Evolutionary conservation across 116 monocot genomes (phyloP).

Genomic region (Thalassia testudinum): DNA sequence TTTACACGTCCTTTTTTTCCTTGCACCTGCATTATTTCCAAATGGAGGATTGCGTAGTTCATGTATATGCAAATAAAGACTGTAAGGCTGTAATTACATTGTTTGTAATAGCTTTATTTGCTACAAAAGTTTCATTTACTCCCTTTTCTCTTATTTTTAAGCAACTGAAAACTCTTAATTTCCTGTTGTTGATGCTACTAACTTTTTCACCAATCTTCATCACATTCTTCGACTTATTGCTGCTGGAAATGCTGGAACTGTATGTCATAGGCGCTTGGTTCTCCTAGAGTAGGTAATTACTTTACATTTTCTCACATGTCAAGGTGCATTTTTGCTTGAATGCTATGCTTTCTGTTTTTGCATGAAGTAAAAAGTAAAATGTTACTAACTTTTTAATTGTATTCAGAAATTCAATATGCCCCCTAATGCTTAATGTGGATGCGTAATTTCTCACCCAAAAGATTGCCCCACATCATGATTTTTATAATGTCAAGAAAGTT

Average conservation of each 20-base stretch:
- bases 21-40: slow-evolving; percentile 85
- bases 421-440: slow-evolving; percentile 91
- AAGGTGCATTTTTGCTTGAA: no score
- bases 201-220: slow-evolving; percentile 96
- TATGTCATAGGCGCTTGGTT: slow-evolving; percentile 77
- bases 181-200: slow-evolving; percentile 84
- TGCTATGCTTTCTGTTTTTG: not conserved
- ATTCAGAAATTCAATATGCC: slow-evolving; percentile 95
- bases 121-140: no score
- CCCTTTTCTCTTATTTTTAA: no score
- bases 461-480: slow-evolving; percentile 96
- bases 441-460: slow-evolving; percentile 97
- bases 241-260: slow-evolving; percentile 77
- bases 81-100: slow-evolving; percentile 41
- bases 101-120: no score
- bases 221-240: slow-evolving; percentile 73
- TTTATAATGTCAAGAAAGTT: slow-evolving; percentile 99
- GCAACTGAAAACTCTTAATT: slow-evolving; percentile 50
- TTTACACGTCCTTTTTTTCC: not conserved
- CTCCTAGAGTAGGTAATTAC: slow-evolving; percentile 85
- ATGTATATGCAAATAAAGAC: slow-evolving; percentile 61
- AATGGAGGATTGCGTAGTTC: slow-evolving; percentile 93
- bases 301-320: not conserved
- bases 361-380: no score
- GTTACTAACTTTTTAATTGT: not conserved